Base-by-base conservation (phyloP, 2,329 filamentous ascomycete species). In the Fusarium coicis region DNA sequence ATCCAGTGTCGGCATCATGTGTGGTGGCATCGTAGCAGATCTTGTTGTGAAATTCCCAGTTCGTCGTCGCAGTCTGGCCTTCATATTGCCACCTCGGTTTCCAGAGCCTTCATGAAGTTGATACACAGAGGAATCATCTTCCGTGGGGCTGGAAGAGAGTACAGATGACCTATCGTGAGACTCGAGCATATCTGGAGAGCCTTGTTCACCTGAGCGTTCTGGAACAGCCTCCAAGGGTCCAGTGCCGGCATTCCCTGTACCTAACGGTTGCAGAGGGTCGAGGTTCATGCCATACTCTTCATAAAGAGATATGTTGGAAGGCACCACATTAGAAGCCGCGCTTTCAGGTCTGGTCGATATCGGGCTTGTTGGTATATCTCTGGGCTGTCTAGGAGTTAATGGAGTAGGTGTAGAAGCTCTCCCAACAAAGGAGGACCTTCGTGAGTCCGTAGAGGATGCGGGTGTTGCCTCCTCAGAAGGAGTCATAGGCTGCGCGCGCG, bases 71-170 rank as follows among this genome's bases (percentile, higher is more conserved):
- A 81, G 73, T n/a, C 79, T 75, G 30, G 79, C 77, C 63, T 81
- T 81, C 59, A 77, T 75, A 73, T 72, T 63, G 49, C 74, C 72
- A 47, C 72, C 70, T n/a, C 70, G 73, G 21, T 68, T 66, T 19
- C 79, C 79, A 18, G 76, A 78, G 19, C 81, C 81, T 55, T 81
- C 81, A 39, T 81, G 79, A 5, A 82, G 64, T 50, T 81, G 76
- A 34, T 73, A 78, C 5, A 69, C 26, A 2, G 62, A 58, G 23
- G 43, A 10, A 16, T 72, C 71, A 28, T 68, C 68, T 42, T 70
- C 50, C 6, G 55, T 42, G 30, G 73, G 63, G 19, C 63, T 65
- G 30, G 63, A 61, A 32, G 63, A 71, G 26, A 58, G 54, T 23
- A 60, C 26, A 32, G 70, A 56, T 12, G 70, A 68, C 39, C 47